phyloP scores from a whole-genome alignment of 345 rosid species.

The Hypericum androsaemum region DNA sequence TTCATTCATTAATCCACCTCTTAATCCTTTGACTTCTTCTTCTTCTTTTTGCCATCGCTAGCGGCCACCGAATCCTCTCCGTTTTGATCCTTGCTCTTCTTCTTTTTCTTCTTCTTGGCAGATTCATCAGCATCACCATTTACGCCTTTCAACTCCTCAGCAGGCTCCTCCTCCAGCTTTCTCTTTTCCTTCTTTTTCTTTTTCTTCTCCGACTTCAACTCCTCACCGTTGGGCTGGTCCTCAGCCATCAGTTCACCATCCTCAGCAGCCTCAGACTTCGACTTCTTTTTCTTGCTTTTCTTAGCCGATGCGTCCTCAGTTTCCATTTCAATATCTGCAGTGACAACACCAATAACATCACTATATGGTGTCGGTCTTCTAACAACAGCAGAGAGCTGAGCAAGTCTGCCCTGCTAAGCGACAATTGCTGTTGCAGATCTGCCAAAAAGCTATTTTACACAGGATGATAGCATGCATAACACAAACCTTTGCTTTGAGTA shows the following conservation, averaged over 20 bases:
- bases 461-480: too few species aligned
- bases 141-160: slow-evolving; percentile 12
- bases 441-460: too few species aligned
- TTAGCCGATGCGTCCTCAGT: slow-evolving; percentile 35
- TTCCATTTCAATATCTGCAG: slow-evolving; percentile 15
- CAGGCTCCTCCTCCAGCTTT: slow-evolving; percentile 25
- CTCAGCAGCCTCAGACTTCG: slow-evolving; percentile 25
- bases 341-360: background rate
- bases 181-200: slow-evolving; percentile 39
- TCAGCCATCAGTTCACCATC: slow-evolving; percentile 31
- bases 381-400: too few species aligned
- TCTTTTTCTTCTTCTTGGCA: slow-evolving; percentile 30
- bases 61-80: slow-evolving; percentile 5
- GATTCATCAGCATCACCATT: slow-evolving; percentile 6
- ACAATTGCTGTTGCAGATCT: too few species aligned
- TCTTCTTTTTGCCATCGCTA: slow-evolving; percentile 16
- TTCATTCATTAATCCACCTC: slow-evolving; percentile 25
- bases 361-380: slow-evolving; percentile 21
- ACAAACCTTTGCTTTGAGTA: slow-evolving; percentile 43
- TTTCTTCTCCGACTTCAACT: slow-evolving; percentile 43
- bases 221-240: slow-evolving; percentile 23
- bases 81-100: slow-evolving; percentile 24
- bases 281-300: slow-evolving; percentile 58
- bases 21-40: slow-evolving; percentile 14
- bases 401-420: too few species aligned